Evolutionary conservation across 306 rosid species (phyloP).

Genomic region (Heteromeles arbutifolia): DNA sequence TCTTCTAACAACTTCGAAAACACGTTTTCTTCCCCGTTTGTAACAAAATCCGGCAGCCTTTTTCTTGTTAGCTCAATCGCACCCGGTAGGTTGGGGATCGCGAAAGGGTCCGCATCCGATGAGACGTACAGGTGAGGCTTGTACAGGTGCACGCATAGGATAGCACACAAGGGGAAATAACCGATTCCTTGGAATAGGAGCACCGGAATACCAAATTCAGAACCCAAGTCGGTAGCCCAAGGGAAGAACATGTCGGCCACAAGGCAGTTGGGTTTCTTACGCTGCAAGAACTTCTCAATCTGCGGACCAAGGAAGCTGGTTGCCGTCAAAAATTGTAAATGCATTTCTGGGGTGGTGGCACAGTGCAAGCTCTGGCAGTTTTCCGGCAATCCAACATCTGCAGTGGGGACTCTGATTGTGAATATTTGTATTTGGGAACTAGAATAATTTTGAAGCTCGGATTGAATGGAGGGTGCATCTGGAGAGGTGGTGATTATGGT

Average conservation of each 20-base stretch:
- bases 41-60: slow-evolving; percentile 1
- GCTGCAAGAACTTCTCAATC: slow-evolving; percentile 15
- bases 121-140: slow-evolving; percentile 14
- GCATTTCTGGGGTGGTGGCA: slow-evolving; percentile 4
- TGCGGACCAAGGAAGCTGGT: slow-evolving; percentile 15
- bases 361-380: slow-evolving; percentile 18
- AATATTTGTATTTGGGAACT: background rate
- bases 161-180: slow-evolving; percentile 24
- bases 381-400: slow-evolving; percentile 32
- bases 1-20: background rate
- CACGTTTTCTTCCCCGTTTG: slow-evolving; percentile 1
- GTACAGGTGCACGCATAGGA: background rate
- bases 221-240: slow-evolving; percentile 19
- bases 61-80: slow-evolving; percentile 25
- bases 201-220: slow-evolving; percentile 23
- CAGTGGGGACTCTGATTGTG: slow-evolving; percentile 8
- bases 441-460: background rate
- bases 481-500: slow-evolving; percentile 31
- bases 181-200: slow-evolving; percentile 25
- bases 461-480: slow-evolving; percentile 12
- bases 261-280: slow-evolving; percentile 11
- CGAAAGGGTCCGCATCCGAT: slow-evolving; percentile 23
- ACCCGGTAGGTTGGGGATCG: slow-evolving; percentile 21
- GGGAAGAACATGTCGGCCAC: slow-evolving; percentile 18
- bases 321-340: slow-evolving; percentile 8